Conservation (phyloP, 345 rosid species). For the Gossypium longicalyx region DNA sequence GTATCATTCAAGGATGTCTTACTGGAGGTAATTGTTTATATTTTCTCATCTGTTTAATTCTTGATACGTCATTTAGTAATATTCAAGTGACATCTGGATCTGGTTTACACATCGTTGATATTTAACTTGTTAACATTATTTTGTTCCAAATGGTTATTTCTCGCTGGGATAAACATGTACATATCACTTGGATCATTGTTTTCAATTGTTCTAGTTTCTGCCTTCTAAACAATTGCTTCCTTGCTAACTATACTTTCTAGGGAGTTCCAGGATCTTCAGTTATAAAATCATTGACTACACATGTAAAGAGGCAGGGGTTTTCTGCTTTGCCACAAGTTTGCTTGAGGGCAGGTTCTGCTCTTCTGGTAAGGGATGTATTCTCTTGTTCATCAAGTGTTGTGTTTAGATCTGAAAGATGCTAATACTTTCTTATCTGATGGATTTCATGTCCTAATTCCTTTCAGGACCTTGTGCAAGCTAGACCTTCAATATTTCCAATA, state of each 20-base stretch:
- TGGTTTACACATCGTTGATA: not conserved
- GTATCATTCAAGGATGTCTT: slow-evolving; percentile 55
- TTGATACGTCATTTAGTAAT: not conserved
- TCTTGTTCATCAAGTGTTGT: slow-evolving; percentile 13
- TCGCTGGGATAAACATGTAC: not conserved
- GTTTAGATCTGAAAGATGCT: not conserved
- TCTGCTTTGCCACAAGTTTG: slow-evolving; percentile 68
- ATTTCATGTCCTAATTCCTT: slow-evolving; percentile 19
- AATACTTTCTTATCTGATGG: not conserved
- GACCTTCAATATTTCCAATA: slow-evolving; percentile 63
- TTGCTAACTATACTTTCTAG: slow-evolving; percentile 30
- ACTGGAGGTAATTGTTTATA: slow-evolving; percentile 54
- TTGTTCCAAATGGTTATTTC: not conserved
- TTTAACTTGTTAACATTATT: not conserved
- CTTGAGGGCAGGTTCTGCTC: slow-evolving; percentile 73
- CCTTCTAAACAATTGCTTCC: slow-evolving; percentile 3
- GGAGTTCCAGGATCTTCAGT: slow-evolving; percentile 67
- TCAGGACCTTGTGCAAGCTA: slow-evolving; percentile 79
- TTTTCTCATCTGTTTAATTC: not conserved
- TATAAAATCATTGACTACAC: slow-evolving; percentile 50
- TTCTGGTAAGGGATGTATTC: slow-evolving; percentile 55
- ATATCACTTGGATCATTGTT: not conserved
- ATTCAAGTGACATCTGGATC: not conserved
- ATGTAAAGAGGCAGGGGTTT: slow-evolving; percentile 60
- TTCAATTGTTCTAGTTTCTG: not conserved